Evolutionary conservation across 345 rosid species (phyloP), one percentile per base, ranked within the genome.

Genomic region (Lumnitzera racemosa): DNA sequence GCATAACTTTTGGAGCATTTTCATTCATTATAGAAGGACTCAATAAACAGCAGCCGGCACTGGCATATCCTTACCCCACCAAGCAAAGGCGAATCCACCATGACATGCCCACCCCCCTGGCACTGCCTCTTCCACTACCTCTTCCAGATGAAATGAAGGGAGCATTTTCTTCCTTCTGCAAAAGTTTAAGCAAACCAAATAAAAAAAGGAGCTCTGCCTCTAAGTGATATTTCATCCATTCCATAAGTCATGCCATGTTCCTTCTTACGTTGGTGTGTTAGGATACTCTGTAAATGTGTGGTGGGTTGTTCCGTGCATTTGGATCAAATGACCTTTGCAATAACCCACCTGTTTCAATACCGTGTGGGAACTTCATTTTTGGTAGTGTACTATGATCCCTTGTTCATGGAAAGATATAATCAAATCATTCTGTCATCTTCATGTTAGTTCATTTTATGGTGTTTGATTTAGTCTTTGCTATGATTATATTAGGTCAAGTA

Each of bases 1-100:
- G 99, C 73, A 66, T 94, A 27, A 81, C 92, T 20, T 80, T 88
- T 61, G 99, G 96, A 61, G 95, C 90, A 47, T 90, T 88, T 72
- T 90, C 99, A 1, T 88, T 80, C 53, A 72, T 94, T 55, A 61
- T 84, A 0, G 97, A 90, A 63, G 85, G 90, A 64, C 72, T 90
- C 49, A 90, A 88, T 87, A 86, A 80, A 74, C 83, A 81, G 72
- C 91, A 83, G 69, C 76, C 89, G 46, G 96, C 96, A 23, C 57
- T 92, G 61, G 97, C 96, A 61, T 87, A 80, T 68, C 63, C 91
- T 13, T 59, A 72, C 61, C 61, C 78, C n/a, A 17, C 13, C 51
- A 69, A 68, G 20, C 20, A 20, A 63, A 77, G 29, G 8, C 53
- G 36, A 15, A 52, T 53, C 52, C 31, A 51, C 53, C 11, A 62